Base-by-base conservation (phyloP, 768 basidiomycete species). In the Cystobasidium onofrii region DNA sequence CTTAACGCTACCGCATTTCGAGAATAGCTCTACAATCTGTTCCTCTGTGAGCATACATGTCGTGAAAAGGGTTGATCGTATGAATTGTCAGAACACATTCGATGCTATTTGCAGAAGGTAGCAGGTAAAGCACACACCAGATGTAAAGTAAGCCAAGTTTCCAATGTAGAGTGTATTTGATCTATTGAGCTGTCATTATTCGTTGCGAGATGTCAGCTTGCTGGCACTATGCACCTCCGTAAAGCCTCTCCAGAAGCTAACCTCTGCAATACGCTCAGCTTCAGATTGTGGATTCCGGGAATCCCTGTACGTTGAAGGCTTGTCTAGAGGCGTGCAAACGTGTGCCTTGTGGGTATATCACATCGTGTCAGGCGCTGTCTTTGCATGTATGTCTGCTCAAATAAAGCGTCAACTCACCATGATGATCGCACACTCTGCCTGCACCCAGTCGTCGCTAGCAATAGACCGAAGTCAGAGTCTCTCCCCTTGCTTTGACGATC, bases 301-400 rank as follows among this genome's bases (percentile, higher is more conserved):
- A 82, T 99, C 95, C 81, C 93, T 92, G 83, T 99, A 99, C 81
- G 92, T 92, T 4, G 93, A 96, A 57, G 93, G 94, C 81, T 92
- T 90, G 83, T 97, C 95, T 77, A 97, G 85, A 39, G 89, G 82
- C 33, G 85, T 79, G 60, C 95, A 88, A 78, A 95, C 88, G 84
- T 94, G 89, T 52, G 93, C 87, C 92, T n/a, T 67, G 44, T 25
- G 29, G 7, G 27, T 29, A 31, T 4, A 50, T 29, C 34, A 43
- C 2, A 12, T 31, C 57, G 63, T 12, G 63, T 64, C 63, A 67
- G 43, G 3, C 27, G 62, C 43, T 39, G 25, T 17, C 23, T 2
- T 25, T 43, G 10, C 17, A 23, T 2, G 31, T 13, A 18, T 61
- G 9, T 3, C n/a, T 33, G 36, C 6, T 17, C 31, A 33, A 15